Percentiles rank a stretch among this genome's conserved stretches.
Evolutionary conservation across 192 early-diverging fungal genomes (phyloP).

Genomic region (Umbelopsis sp.): DNA sequence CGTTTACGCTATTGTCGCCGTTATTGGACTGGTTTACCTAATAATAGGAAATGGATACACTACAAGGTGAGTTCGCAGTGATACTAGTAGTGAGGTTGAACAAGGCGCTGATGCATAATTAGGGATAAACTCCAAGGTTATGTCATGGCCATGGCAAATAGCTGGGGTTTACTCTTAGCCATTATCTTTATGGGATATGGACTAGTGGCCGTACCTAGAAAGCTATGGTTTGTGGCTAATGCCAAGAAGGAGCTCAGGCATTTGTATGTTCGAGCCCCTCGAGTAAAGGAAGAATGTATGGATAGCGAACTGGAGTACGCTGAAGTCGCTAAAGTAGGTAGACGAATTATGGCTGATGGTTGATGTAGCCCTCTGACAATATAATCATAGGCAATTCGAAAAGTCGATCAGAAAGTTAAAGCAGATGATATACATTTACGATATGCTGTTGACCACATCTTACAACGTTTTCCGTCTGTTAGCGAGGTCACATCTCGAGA

Average conservation of each 20-base stretch:
- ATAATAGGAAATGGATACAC: slow-evolving; percentile 34
- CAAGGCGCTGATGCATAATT: neutral
- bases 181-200: slow-evolving; percentile 94
- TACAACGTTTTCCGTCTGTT: slow-evolving; percentile 34
- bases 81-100: slow-evolving; percentile 9
- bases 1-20: slow-evolving; percentile 66
- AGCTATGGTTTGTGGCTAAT: slow-evolving; percentile 79
- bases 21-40: slow-evolving; percentile 77
- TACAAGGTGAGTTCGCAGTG: slow-evolving; percentile 35
- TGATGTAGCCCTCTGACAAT: neutral
- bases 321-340: slow-evolving; percentile 34
- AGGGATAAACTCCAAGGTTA: slow-evolving; percentile 73
- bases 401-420: slow-evolving; percentile 23
- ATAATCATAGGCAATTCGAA: slow-evolving; percentile 31
- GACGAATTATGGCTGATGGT: no score
- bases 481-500: slow-evolving; percentile 20
- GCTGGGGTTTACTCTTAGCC: slow-evolving; percentile 88
- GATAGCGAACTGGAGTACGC: slow-evolving; percentile 81
- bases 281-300: slow-evolving; percentile 78
- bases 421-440: slow-evolving; percentile 11
- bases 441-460: slow-evolving; percentile 28
- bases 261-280: slow-evolving; percentile 68
- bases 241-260: slow-evolving; percentile 60
- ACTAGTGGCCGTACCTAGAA: slow-evolving; percentile 85
- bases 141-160: slow-evolving; percentile 92